Evolutionary conservation across 2,329 filamentous ascomycete species (phyloP).

Genomic region (Ceratocystiopsis sp.): DNA sequence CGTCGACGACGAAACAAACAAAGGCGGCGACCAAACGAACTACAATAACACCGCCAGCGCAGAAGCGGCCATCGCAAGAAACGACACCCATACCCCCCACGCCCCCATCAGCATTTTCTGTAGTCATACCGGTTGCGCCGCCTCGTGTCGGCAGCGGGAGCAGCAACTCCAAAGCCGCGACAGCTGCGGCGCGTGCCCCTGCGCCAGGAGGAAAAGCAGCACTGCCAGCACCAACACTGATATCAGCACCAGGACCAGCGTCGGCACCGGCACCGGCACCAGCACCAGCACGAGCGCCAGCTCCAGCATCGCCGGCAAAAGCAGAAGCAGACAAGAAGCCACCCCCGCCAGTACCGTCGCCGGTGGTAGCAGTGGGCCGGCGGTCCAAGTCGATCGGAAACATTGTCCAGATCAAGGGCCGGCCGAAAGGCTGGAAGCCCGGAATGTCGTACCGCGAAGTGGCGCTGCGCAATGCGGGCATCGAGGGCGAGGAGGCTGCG

Average conservation of each 20-base stretch:
- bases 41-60: background rate
- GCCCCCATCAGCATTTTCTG: too few relatives aligned
- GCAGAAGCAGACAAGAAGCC: background rate
- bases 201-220: too few relatives aligned
- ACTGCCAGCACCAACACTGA: background rate
- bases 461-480: slow-evolving; percentile 7
- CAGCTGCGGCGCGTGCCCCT: background rate
- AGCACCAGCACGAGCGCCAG: background rate
- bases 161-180: background rate
- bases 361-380: slow-evolving; percentile 2
- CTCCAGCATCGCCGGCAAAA: background rate
- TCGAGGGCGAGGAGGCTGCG: slow-evolving; percentile 2
- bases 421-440: slow-evolving; percentile 30
- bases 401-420: slow-evolving; percentile 16
- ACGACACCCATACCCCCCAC: too few relatives aligned
- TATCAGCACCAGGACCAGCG: background rate
- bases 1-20: background rate
- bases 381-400: background rate
- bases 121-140: too few relatives aligned
- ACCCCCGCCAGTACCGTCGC: background rate
- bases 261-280: background rate
- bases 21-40: background rate
- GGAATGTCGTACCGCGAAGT: slow-evolving; percentile 16
- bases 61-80: background rate
- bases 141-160: too few relatives aligned